These are phyloP conservation scores for Flagelloscypha sp. DNA, from an alignment of 768 basidiomycete genomes.

Conservation along the genomic window DNA sequence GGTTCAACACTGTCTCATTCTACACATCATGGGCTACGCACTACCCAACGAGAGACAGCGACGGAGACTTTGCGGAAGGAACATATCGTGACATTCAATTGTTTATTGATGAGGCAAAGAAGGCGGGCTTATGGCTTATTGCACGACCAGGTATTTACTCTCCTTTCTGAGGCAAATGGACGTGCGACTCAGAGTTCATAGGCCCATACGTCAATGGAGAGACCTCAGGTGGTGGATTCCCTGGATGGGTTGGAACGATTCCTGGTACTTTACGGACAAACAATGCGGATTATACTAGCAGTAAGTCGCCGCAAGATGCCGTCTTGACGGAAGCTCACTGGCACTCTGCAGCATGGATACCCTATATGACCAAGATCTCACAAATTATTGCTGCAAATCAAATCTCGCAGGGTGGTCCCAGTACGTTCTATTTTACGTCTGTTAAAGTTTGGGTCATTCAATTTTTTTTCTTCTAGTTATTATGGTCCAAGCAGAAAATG, in stretches of 20 bases:
- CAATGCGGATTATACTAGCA: conserved; percentile 38
- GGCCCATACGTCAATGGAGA: conserved; percentile 29
- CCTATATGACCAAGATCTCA: conserved; percentile 44
- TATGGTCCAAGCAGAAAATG: conserved; percentile 48
- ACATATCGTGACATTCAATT: conserved; percentile 45
- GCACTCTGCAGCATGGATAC: conserved; percentile 37
- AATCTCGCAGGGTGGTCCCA: conserved; percentile 52
- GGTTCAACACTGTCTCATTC: conserved; percentile 54
- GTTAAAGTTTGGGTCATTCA: background rate
- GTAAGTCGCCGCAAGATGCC: conserved; percentile 14
- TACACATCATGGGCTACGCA: conserved; percentile 54
- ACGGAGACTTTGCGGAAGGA: conserved; percentile 39
- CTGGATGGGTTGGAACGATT: conserved; percentile 51
- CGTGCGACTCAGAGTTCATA: background rate
- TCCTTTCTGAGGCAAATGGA: background rate
- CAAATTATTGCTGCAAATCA: conserved; percentile 46
- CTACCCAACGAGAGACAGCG: conserved; percentile 37
- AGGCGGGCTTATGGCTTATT: conserved; percentile 49
- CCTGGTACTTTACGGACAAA: conserved; percentile 42
- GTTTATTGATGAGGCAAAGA: conserved; percentile 44
- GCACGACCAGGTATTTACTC: conserved; percentile 32
- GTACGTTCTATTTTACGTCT: conserved; percentile 23
- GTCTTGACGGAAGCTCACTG: background rate
- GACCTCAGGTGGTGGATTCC: conserved; percentile 49
- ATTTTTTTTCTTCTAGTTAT: conserved; percentile 24